These are phyloP conservation scores for Botrytis elliptica DNA, from an alignment of 2,329 filamentous ascomycete species.

Conservation along the genomic window DNA sequence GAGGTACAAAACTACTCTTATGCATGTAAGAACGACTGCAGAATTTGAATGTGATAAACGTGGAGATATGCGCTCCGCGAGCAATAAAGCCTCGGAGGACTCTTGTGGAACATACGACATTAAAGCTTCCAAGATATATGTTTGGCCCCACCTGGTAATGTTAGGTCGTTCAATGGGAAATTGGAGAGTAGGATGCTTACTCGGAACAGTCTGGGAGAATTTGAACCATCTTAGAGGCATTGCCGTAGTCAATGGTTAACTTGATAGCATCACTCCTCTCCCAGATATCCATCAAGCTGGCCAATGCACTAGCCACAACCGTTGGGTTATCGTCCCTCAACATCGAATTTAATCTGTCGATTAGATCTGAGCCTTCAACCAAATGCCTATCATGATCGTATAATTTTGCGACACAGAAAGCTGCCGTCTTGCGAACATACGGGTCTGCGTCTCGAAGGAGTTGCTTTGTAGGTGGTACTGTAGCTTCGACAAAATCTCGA, in stretches of 20 bases:
- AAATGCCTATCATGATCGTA: constrained; percentile 93
- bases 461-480: constrained; percentile 77
- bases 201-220: constrained; percentile 97
- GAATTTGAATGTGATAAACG: constrained; percentile 96
- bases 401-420: constrained; percentile 93
- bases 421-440: constrained; percentile 96
- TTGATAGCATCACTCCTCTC: constrained; percentile 96
- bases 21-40: constrained; percentile 91
- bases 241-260: constrained; percentile 94
- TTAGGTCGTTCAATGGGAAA: not conserved
- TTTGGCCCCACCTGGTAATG: constrained; percentile 82
- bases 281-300: constrained; percentile 95
- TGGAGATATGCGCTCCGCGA: constrained; percentile 93
- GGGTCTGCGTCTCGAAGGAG: constrained; percentile 85
- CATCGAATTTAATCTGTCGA: constrained; percentile 85
- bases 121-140: constrained; percentile 94
- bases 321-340: constrained; percentile 95
- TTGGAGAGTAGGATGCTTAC: constrained; percentile 51
- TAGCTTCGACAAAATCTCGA: constrained; percentile 89
- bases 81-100: constrained; percentile 77
- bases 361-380: constrained; percentile 88
- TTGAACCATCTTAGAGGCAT: constrained; percentile 96
- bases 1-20: constrained; percentile 91
- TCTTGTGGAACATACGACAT: constrained; percentile 98
- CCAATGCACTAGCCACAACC: constrained; percentile 90